Evolutionary conservation across 2,329 filamentous ascomycete genomes (phyloP).

Genomic region (Neopestalotiopsis rosae): DNA sequence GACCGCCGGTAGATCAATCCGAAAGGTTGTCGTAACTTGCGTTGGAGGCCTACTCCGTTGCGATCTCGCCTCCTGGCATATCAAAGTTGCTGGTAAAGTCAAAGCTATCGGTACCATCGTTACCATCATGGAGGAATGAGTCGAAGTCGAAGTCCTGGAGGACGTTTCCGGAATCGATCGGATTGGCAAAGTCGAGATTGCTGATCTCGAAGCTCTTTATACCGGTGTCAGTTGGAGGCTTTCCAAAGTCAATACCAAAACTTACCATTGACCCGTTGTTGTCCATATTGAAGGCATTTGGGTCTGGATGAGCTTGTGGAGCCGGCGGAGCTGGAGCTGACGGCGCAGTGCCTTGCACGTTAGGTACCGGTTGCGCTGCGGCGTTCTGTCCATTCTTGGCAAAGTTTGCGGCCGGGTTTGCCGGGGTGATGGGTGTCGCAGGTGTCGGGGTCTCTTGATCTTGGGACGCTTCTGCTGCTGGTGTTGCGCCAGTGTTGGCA

Average conservation of each 20-base stretch:
- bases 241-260: slow-evolving; percentile 10
- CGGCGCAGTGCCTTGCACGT: slow-evolving; percentile 50
- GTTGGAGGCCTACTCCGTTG: slow-evolving; percentile 52
- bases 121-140: slow-evolving; percentile 67
- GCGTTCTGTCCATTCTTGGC: slow-evolving; percentile 50
- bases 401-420: slow-evolving; percentile 56
- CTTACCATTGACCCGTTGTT: slow-evolving; percentile 49
- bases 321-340: slow-evolving; percentile 49
- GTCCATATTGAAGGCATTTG: slow-evolving; percentile 52
- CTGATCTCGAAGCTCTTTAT: slow-evolving; percentile 3
- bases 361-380: slow-evolving; percentile 43
- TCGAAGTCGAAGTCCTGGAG: slow-evolving; percentile 73
- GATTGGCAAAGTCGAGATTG: slow-evolving; percentile 17
- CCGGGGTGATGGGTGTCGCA: slow-evolving; percentile 68
- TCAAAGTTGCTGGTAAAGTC: slow-evolving; percentile 59
- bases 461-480: slow-evolving; percentile 59
- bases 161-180: slow-evolving; percentile 14
- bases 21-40: neutral
- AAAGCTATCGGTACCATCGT: slow-evolving; percentile 54
- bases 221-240: slow-evolving; percentile 26
- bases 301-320: slow-evolving; percentile 52
- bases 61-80: slow-evolving; percentile 65
- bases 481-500: slow-evolving; percentile 60
- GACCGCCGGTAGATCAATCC: neutral
- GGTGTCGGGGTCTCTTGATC: slow-evolving; percentile 66